Percentiles rank a stretch among this genome's conserved stretches.
phyloP scores from a whole-genome alignment of 345 rosid species.

The Eucalyptus decipiens region DNA sequence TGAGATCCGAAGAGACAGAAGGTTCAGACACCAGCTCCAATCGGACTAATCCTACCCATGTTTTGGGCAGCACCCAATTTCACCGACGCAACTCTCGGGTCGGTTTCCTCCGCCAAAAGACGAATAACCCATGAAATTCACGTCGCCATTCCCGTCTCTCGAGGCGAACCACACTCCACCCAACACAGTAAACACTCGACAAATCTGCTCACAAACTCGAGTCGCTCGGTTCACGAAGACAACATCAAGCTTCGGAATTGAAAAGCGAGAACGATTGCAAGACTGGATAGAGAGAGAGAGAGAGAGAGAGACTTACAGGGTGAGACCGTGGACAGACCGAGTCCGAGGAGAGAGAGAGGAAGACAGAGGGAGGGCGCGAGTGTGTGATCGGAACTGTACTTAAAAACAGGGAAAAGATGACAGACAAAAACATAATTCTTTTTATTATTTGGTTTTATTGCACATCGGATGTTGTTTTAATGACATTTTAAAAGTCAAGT shows the following conservation, averaged over 20 bases:
- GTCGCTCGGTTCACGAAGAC: neutral
- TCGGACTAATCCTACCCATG: neutral
- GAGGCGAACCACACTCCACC: neutral
- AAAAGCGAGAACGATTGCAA: neutral
- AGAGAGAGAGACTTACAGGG: neutral
- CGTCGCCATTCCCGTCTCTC: neutral
- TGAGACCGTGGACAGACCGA: neutral
- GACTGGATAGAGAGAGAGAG: neutral
- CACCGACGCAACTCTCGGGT: neutral
- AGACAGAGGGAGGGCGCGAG: neutral
- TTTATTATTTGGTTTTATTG: neutral
- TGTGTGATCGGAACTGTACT: neutral
- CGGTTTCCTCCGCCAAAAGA: neutral
- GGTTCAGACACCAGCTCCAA: neutral
- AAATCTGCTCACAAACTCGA: neutral
- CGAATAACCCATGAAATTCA: neutral
- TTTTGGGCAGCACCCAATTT: neutral
- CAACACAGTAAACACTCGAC: neutral
- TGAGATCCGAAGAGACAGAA: neutral
- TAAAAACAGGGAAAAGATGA: neutral
- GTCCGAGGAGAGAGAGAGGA: neutral
- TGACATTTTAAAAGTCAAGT: neutral
- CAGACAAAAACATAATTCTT: neutral
- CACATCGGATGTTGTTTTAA: neutral
- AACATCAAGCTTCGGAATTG: neutral